Conservation (phyloP, 768 basidiomycete species). For the Mycena leptocephala region DNA sequence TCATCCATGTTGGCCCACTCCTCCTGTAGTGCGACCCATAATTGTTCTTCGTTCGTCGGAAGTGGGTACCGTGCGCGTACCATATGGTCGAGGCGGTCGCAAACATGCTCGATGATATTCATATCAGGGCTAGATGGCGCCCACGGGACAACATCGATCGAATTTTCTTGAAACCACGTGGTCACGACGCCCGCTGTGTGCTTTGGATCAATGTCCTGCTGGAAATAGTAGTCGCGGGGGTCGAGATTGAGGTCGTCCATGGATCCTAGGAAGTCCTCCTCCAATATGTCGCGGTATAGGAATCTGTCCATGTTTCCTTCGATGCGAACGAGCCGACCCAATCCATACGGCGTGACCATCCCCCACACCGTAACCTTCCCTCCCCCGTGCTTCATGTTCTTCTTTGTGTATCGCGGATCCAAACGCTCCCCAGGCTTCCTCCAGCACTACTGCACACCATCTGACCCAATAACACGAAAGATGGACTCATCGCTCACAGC, state of each 20-base stretch:
- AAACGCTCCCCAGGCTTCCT: constrained; percentile 45
- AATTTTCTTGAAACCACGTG: constrained; percentile 45
- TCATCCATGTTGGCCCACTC: not conserved
- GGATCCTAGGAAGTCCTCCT: constrained; percentile 46
- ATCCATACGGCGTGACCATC: constrained; percentile 45
- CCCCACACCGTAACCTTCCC: constrained; percentile 57
- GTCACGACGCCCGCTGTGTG: constrained; percentile 47
- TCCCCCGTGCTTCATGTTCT: constrained; percentile 54
- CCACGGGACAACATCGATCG: not conserved
- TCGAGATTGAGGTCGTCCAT: constrained; percentile 39
- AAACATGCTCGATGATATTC: not conserved
- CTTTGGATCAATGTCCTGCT: constrained; percentile 58
- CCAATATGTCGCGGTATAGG: constrained; percentile 47
- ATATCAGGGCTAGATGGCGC: not conserved
- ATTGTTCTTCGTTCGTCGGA: not conserved
- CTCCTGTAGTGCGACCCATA: not conserved
- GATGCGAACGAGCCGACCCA: constrained; percentile 47
- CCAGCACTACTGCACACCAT: constrained; percentile 51
- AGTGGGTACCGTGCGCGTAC: not conserved
- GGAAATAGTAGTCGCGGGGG: constrained; percentile 41
- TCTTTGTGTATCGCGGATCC: constrained; percentile 39
- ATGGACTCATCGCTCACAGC: constrained; percentile 51
- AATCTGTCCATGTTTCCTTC: constrained; percentile 48
- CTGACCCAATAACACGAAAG: constrained; percentile 41
- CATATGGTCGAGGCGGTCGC: not conserved